Evolutionary conservation across 2,329 filamentous ascomycete species (phyloP).

Genomic region (Claviceps arundinis): DNA sequence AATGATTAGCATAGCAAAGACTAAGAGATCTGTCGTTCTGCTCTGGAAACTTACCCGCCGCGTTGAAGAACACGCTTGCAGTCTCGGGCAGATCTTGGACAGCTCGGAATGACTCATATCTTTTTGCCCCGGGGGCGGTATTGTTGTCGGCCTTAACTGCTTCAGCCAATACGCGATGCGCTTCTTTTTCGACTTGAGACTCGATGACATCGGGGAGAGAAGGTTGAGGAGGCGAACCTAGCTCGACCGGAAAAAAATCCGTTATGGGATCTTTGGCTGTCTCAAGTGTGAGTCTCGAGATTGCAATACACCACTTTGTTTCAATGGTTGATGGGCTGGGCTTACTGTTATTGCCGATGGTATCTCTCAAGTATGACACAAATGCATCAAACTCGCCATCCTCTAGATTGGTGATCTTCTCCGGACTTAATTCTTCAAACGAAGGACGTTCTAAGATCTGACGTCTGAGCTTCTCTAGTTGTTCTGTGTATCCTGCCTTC

Average conservation of each 20-base stretch:
- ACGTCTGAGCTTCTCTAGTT: slow-evolving; percentile 6
- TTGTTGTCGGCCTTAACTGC: slow-evolving; percentile 5
- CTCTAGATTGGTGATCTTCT: slow-evolving; percentile 49
- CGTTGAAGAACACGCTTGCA: slow-evolving; percentile 20
- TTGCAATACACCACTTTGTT: neutral
- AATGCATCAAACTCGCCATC: slow-evolving; percentile 51
- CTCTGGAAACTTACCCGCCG: slow-evolving; percentile 15
- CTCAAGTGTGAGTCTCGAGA: neutral
- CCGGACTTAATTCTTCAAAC: slow-evolving; percentile 43
- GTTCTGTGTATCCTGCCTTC: slow-evolving; percentile 34
- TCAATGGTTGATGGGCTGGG: slow-evolving; percentile 1
- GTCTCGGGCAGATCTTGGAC: slow-evolving; percentile 18
- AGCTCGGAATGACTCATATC: slow-evolving; percentile 20
- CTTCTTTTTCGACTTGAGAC: slow-evolving; percentile 13
- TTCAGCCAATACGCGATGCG: slow-evolving; percentile 11
- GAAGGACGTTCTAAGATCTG: slow-evolving; percentile 12
- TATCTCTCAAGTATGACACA: slow-evolving; percentile 30
- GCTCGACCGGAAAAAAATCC: slow-evolving; percentile 22
- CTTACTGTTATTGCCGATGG: slow-evolving; percentile 21
- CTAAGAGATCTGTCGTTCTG: no score
- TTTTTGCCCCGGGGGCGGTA: neutral
- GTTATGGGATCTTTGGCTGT: slow-evolving; percentile 17
- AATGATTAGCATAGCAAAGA: neutral
- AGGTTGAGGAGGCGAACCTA: slow-evolving; percentile 8
- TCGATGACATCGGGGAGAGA: slow-evolving; percentile 12